phyloP scores from a whole-genome alignment of 805 yeast species.

The Debaryomyces prosopidis region DNA sequence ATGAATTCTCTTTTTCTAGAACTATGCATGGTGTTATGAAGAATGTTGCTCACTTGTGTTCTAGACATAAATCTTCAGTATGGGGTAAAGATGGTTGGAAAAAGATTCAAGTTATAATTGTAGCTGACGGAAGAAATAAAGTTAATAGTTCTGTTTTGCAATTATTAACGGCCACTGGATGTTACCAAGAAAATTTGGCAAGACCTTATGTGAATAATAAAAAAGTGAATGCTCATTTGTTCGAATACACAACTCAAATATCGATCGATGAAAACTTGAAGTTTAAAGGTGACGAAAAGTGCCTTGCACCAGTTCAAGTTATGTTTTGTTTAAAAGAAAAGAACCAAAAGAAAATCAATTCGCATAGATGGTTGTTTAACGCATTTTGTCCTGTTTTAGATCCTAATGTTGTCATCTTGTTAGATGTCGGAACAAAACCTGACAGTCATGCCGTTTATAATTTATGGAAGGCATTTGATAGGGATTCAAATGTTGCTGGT shows the following conservation, averaged over 20 bases:
- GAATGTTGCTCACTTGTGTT: conserved; percentile 84
- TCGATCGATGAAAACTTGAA: conserved; percentile 87
- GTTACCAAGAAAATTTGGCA: conserved; percentile 96
- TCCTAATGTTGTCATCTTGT: conserved; percentile 84
- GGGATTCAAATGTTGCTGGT: conserved; percentile 96
- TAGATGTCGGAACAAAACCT: conserved; percentile 99
- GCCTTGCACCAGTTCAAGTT: conserved; percentile 91
- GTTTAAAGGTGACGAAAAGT: conserved; percentile 87
- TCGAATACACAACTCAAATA: conserved; percentile 94
- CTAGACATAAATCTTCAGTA: conserved; percentile 74
- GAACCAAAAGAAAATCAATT: conserved; percentile 91
- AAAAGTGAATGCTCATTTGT: conserved; percentile 89
- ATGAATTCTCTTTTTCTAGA: conserved; percentile 83
- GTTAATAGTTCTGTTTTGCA: conserved; percentile 83
- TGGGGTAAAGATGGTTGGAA: conserved; percentile 99
- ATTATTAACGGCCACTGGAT: conserved; percentile 90
- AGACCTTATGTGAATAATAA: conserved; percentile 90
- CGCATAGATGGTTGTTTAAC: conserved; percentile 97
- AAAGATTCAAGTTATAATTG: conserved; percentile 86
- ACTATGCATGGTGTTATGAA: conserved; percentile 94
- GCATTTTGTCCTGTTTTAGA: conserved; percentile 90
- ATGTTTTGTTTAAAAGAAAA: conserved; percentile 89
- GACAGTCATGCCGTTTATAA: conserved; percentile 85
- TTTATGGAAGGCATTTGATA: conserved; percentile 96
- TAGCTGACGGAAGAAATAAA: conserved; percentile 93